Conservation (phyloP, 192 early-diverging fungal genomes). For the Coemansia brasiliensis region DNA sequence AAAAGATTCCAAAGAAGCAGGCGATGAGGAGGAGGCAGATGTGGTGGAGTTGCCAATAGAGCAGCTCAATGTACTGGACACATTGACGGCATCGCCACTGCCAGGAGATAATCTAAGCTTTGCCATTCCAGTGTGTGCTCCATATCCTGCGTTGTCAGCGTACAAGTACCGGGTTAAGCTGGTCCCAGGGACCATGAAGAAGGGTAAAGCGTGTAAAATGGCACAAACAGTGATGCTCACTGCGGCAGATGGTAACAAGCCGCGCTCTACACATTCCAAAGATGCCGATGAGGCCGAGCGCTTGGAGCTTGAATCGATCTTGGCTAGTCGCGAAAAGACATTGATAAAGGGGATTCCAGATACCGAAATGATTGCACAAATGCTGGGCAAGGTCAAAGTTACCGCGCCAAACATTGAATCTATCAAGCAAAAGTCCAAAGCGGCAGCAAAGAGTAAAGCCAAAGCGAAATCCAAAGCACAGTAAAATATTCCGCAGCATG, state of each 20-base stretch:
- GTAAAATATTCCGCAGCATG: too few species aligned
- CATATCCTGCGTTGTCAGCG: slow-evolving; percentile 78
- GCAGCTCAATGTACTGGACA: slow-evolving; percentile 69
- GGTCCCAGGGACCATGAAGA: slow-evolving; percentile 84
- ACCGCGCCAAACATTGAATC: slow-evolving; percentile 74
- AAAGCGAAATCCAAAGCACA: slow-evolving; percentile 8
- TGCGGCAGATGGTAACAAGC: slow-evolving; percentile 39
- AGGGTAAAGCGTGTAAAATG: slow-evolving; percentile 80
- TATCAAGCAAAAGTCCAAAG: slow-evolving; percentile 59
- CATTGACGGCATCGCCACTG: slow-evolving; percentile 76
- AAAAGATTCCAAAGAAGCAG: neutral
- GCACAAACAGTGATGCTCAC: slow-evolving; percentile 50
- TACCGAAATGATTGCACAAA: slow-evolving; percentile 73
- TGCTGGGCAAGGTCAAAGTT: slow-evolving; percentile 88
- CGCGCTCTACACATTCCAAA: neutral
- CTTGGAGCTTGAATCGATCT: slow-evolving; percentile 27
- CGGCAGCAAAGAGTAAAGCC: slow-evolving; percentile 28
- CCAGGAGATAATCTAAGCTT: slow-evolving; percentile 76
- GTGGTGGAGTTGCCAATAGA: slow-evolving; percentile 32
- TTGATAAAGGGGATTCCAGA: slow-evolving; percentile 85
- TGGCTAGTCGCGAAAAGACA: slow-evolving; percentile 66
- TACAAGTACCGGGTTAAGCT: slow-evolving; percentile 97
- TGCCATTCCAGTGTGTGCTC: slow-evolving; percentile 93
- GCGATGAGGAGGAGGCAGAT: slow-evolving; percentile 42
- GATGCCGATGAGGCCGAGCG: slow-evolving; percentile 38